A percentile compares a stretch with the other conserved stretches of the same genome.
Evolutionary conservation across 2,329 filamentous ascomycete genomes (phyloP).

Genomic region (Ophiostoma ips): DNA sequence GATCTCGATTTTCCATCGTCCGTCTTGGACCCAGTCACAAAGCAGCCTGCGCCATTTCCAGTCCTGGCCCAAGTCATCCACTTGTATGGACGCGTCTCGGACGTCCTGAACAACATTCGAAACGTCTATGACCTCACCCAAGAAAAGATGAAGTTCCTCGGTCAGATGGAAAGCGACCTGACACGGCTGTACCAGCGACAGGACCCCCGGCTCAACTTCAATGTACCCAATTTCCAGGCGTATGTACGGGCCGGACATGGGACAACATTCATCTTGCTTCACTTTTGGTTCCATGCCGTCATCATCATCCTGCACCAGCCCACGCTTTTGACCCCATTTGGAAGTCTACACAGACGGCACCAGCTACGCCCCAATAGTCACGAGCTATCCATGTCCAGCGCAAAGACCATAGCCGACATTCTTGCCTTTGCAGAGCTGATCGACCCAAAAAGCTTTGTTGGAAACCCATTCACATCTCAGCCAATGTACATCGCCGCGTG

Average conservation of each 20-base stretch:
- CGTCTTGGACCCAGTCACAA: slow-evolving; percentile 38
- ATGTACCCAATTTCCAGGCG: slow-evolving; percentile 72
- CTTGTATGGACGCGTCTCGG: slow-evolving; percentile 71
- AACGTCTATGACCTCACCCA: slow-evolving; percentile 59
- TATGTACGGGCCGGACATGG: slow-evolving; percentile 71
- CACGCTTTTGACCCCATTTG: slow-evolving; percentile 65
- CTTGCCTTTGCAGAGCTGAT: slow-evolving; percentile 74
- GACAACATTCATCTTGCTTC: slow-evolving; percentile 73
- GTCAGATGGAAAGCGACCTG: slow-evolving; percentile 67
- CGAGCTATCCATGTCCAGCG: slow-evolving; percentile 73
- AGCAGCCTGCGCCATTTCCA: slow-evolving; percentile 67
- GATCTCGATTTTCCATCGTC: slow-evolving; percentile 56
- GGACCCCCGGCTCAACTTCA: slow-evolving; percentile 65
- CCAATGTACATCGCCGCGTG: slow-evolving; percentile 87
- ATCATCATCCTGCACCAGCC: slow-evolving; percentile 79
- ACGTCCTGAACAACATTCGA: slow-evolving; percentile 70
- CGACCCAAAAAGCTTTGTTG: slow-evolving; percentile 72
- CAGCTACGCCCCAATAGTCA: slow-evolving; percentile 69
- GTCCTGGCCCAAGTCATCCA: slow-evolving; percentile 73
- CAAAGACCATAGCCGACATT: slow-evolving; percentile 85
- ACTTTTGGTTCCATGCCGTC: slow-evolving; percentile 80
- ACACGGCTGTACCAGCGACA: slow-evolving; percentile 60
- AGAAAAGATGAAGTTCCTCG: slow-evolving; percentile 58
- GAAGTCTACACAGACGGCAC: slow-evolving; percentile 41
- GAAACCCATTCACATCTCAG: slow-evolving; percentile 80